Percentiles rank a stretch among this genome's conserved stretches.
phyloP scores from a whole-genome alignment of 106 monocot species.

The Ottelia alismoides region DNA sequence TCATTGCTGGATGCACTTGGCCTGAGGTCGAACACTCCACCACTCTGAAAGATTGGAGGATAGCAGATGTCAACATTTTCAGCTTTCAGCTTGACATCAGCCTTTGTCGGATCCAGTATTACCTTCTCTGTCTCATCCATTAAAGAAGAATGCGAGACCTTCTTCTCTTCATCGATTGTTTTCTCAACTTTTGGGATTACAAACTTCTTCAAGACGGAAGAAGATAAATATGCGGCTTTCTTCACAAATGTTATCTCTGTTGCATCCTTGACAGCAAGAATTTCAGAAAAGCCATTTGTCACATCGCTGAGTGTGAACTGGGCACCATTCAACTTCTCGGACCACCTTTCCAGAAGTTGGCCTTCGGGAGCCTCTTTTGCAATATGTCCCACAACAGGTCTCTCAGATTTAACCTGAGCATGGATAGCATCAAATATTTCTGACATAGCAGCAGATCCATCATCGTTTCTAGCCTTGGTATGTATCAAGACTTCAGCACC shows the following conservation, averaged over 20 bases:
- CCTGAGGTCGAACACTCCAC: conserved; percentile 81
- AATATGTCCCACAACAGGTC: conserved; percentile 58
- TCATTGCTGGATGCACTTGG: conserved; percentile 92
- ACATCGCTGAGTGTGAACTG: conserved; percentile 63
- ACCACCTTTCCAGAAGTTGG: conserved; percentile 75
- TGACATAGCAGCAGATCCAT: conserved; percentile 57
- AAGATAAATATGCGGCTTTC: conserved; percentile 75
- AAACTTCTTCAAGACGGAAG: conserved; percentile 67
- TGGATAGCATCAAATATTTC: conserved; percentile 35
- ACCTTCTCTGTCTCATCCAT: conserved; percentile 87
- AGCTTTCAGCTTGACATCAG: conserved; percentile 81
- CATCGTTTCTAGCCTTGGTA: conserved; percentile 67
- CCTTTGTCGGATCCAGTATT: conserved; percentile 60
- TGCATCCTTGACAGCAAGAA: conserved; percentile 76
- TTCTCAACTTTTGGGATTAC: conserved; percentile 92
- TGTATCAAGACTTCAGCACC: conserved; percentile 66
- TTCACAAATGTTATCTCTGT: conserved; percentile 62
- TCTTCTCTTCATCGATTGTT: conserved; percentile 80
- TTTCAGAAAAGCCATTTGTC: conserved; percentile 74
- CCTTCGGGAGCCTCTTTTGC: conserved; percentile 80
- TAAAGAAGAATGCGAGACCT: conserved; percentile 60
- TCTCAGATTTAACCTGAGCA: conserved; percentile 33
- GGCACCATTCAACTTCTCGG: conserved; percentile 38
- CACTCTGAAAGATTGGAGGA: conserved; percentile 96
- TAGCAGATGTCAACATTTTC: conserved; percentile 99